Conservation (phyloP, 441 rosid species). For the Cnidoscolus chayamansa region DNA sequence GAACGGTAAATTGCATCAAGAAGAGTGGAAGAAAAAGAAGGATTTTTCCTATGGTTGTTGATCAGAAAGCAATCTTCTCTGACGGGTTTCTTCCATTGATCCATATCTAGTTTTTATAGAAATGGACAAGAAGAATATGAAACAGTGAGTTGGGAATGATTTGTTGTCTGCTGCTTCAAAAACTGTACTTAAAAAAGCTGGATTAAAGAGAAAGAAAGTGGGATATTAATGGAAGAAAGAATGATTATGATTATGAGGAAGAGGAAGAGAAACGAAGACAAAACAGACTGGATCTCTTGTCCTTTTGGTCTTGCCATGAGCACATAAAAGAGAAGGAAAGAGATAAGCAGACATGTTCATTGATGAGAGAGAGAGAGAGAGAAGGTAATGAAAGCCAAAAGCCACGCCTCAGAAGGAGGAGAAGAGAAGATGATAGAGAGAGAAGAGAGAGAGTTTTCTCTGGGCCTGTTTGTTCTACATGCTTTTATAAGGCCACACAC, state of each 20-base stretch:
- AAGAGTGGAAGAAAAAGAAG: conserved; percentile 89
- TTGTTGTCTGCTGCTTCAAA: conserved; percentile 35
- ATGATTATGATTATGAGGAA: conserved; percentile 20
- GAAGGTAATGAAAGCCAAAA: conserved; percentile 46
- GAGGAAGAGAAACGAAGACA: conserved; percentile 23
- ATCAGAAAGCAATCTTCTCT: background rate
- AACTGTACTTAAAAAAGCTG: conserved; percentile 7
- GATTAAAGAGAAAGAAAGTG: conserved; percentile 1
- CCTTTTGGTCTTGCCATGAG: conserved; percentile 12
- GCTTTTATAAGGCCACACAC: conserved; percentile 34
- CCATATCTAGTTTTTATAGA: background rate
- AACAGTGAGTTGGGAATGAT: conserved; percentile 39
- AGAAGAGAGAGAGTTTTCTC: conserved; percentile 18
- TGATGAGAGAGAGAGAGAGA: conserved; percentile 29
- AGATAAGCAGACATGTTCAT: conserved; percentile 32
- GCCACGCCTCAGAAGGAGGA: conserved; percentile 46
- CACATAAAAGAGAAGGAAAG: conserved; percentile 18
- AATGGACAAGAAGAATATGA: conserved; percentile 14
- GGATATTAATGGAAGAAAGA: conserved; percentile 24
- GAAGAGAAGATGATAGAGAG: conserved; percentile 12
- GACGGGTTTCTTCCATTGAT: background rate
- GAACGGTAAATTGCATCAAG: conserved; percentile 92
- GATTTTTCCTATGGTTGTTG: conserved; percentile 39
- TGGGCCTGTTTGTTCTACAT: conserved; percentile 13
- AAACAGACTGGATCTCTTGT: conserved; percentile 23